A percentile compares a stretch with the other conserved stretches of the same genome.
phyloP scores from a whole-genome alignment of 2,329 filamentous ascomycete species.

The Penicillium freii region DNA sequence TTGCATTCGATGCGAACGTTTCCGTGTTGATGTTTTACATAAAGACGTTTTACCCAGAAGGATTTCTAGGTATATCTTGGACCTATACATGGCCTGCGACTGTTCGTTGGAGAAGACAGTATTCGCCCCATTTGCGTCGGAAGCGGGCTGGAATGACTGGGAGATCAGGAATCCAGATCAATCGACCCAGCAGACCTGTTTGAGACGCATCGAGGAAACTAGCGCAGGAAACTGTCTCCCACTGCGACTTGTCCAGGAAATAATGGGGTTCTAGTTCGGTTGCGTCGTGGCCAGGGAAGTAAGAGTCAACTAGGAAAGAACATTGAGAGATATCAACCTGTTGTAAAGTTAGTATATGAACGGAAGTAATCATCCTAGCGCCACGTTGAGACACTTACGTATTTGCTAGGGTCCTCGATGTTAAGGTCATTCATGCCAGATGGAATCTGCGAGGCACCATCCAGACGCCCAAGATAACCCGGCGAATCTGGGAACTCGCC shows the following conservation, averaged over 20 bases:
- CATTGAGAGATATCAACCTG: conserved; percentile 70
- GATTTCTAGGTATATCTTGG: not conserved
- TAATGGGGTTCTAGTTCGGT: conserved; percentile 79
- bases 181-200: conserved; percentile 71
- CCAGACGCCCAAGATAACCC: conserved; percentile 68
- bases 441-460: conserved; percentile 80
- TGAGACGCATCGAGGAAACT: conserved; percentile 76
- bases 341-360: conserved; percentile 15
- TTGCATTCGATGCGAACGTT: conserved; percentile 3
- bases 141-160: conserved; percentile 66
- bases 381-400: conserved; percentile 54
- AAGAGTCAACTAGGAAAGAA: conserved; percentile 82
- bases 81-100: conserved; percentile 9
- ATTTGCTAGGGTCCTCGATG: conserved; percentile 81
- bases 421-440: conserved; percentile 90
- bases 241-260: conserved; percentile 67
- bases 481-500: conserved; percentile 81
- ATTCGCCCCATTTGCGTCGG: conserved; percentile 77
- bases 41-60: not conserved
- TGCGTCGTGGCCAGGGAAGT: conserved; percentile 61
- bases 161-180: conserved; percentile 77
- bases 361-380: not conserved
- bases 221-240: conserved; percentile 74
- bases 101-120: conserved; percentile 71
- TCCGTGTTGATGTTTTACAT: not conserved